phyloP scores from a whole-genome alignment of 352 stramenopile genomes.

The Globisporangium acanthophoron region DNA sequence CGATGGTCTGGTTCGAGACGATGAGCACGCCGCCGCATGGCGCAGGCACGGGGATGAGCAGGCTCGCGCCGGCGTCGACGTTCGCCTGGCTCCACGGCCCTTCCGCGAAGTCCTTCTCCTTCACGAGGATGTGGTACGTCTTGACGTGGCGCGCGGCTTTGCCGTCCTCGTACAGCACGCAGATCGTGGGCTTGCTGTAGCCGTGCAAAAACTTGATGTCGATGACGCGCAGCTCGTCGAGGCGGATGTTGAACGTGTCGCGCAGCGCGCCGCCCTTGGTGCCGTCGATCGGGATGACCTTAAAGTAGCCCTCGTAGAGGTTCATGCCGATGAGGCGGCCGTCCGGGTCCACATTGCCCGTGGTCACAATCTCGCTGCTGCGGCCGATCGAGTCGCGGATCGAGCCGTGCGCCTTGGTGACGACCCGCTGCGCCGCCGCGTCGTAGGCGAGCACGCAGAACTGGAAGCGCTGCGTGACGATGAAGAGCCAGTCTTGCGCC shows the following conservation, averaged over 20 bases:
- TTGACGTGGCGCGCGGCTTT: slow-evolving; percentile 88
- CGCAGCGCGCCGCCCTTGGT: slow-evolving; percentile 60
- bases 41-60: slow-evolving; percentile 85
- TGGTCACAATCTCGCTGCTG: slow-evolving; percentile 86
- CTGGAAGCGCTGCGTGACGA: slow-evolving; percentile 88
- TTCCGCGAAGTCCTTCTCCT: slow-evolving; percentile 88
- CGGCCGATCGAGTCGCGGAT: slow-evolving; percentile 84
- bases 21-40: slow-evolving; percentile 86
- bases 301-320: slow-evolving; percentile 90
- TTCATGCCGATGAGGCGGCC: slow-evolving; percentile 88
- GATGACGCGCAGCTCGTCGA: slow-evolving; percentile 91
- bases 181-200: slow-evolving; percentile 86
- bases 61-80: slow-evolving; percentile 80
- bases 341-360: slow-evolving; percentile 85
- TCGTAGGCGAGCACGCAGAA: slow-evolving; percentile 89
- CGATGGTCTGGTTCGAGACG: slow-evolving; percentile 89
- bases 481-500: slow-evolving; percentile 81
- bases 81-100: slow-evolving; percentile 88
- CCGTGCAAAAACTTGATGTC: slow-evolving; percentile 93
- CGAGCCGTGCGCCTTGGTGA: slow-evolving; percentile 84
- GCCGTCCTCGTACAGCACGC: slow-evolving; percentile 90
- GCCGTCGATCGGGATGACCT: slow-evolving; percentile 86
- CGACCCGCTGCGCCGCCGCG: slow-evolving; percentile 47
- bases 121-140: slow-evolving; percentile 88
- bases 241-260: slow-evolving; percentile 90